Evolutionary conservation across 1,284 basidiomycete genomes (phyloP).

Genomic region (Phylloboletellus chloephorus): DNA sequence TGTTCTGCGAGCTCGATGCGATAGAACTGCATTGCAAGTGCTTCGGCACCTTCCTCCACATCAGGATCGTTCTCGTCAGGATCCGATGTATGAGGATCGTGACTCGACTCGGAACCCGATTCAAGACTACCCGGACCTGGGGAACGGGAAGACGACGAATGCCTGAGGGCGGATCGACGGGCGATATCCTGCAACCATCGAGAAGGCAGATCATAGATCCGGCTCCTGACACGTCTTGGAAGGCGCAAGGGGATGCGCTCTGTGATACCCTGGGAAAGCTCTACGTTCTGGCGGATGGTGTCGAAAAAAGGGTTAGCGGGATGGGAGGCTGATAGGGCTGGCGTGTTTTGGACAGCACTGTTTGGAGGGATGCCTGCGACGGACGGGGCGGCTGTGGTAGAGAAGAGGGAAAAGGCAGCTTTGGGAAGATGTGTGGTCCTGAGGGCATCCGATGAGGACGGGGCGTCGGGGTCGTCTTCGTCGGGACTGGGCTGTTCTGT

Average conservation of each 20-base stretch:
- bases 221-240: conserved; percentile 53
- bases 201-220: conserved; percentile 75
- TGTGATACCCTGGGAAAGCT: conserved; percentile 80
- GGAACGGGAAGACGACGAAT: conserved; percentile 49
- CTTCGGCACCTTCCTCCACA: conserved; percentile 66
- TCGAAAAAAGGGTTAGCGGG: conserved; percentile 84
- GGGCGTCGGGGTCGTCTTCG: conserved; percentile 43
- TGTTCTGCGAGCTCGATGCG: conserved; percentile 89
- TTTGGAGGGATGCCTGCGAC: conserved; percentile 12
- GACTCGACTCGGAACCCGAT: conserved; percentile 34
- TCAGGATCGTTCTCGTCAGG: conserved; percentile 34
- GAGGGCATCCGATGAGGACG: conserved; percentile 35
- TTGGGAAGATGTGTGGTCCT: conserved; percentile 59
- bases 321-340: conserved; percentile 16
- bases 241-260: conserved; percentile 78
- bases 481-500: conserved; percentile 41
- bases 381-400: conserved; percentile 38
- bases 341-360: conserved; percentile 21
- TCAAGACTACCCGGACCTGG: conserved; percentile 66
- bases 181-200: conserved; percentile 78
- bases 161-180: conserved; percentile 36
- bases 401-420: conserved; percentile 56
- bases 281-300: conserved; percentile 91
- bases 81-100: conserved; percentile 33
- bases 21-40: conserved; percentile 88